Evolutionary conservation across 169 alveolate species (phyloP), one percentile per base, ranked within the genome.

Genomic region (Cryptosporidium felis): DNA sequence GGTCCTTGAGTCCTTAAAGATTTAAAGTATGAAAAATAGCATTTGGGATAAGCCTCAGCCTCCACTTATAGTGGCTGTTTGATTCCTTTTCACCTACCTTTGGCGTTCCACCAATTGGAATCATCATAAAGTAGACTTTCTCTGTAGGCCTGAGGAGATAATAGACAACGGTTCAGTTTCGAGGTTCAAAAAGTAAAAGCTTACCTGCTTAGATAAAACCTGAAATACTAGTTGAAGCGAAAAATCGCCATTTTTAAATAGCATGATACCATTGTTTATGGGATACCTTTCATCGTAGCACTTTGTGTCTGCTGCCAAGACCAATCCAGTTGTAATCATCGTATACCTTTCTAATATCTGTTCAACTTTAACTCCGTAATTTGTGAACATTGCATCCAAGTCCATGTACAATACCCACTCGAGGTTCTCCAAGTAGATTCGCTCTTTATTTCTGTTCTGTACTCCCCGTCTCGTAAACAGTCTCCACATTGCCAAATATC

Each of bases 381-480:
- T 81, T 38, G 89, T 81, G 58, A 81, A 60, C 81, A 81, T 60
- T 9, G 89, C 81, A 58, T 81, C 89, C 30, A 81, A 44, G 40
- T 81, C 89, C 80, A 81, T 62, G 53, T 81, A 81, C 12, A 81
- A 49, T 12, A 81, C 89, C 89, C 80, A 81, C 36, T 60, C 49
- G 23, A 60, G 38, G 6, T 44, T 66, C 23, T 28, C 32, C 3
- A 45, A 16, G 28, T 45, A 18, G 4, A 42, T 10, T 44, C 45
- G 14, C 14, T 58, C 34, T 18, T 32, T 41, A 6, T 30, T 53
- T 5, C 14, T 16, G 9, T 38, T 30, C 18, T 16, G 26, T 34
- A 74, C 5, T 53, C 42, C 9, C 10, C 18, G 14, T 8, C 32
- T 74, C 40, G 85, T 74, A 40, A 81, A 81, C 46, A 81, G 66